A percentile compares a stretch with the other conserved stretches of the same genome.
Evolutionary conservation across 352 stramenopile genomes (phyloP).

Genomic region (Aphanomyces astaci): DNA sequence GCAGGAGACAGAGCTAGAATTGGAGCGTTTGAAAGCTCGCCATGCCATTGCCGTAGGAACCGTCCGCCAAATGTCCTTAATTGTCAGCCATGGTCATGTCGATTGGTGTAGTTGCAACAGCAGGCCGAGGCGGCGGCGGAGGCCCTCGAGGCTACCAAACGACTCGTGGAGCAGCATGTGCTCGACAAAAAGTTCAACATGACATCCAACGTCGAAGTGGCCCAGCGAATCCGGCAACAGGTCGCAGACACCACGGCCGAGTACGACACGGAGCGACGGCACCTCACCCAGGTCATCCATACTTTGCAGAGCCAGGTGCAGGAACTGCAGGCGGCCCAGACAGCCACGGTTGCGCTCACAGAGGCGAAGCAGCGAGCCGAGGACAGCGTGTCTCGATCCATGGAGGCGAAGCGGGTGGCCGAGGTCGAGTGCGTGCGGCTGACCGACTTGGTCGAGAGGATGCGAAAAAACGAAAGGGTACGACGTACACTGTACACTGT

Average conservation of each 20-base stretch:
- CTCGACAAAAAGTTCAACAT: slow-evolving; percentile 19
- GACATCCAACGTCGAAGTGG: slow-evolving; percentile 35
- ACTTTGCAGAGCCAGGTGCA: slow-evolving; percentile 21
- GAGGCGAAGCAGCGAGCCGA: neutral
- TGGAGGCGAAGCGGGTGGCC: neutral
- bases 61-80: too few relatives aligned
- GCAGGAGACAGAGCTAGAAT: slow-evolving; percentile 36
- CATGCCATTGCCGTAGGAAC: slow-evolving; percentile 4
- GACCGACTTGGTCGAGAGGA: slow-evolving; percentile 27
- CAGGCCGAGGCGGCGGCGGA: slow-evolving; percentile 22
- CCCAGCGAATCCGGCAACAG: slow-evolving; percentile 25
- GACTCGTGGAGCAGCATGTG: neutral
- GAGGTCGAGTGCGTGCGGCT: slow-evolving; percentile 18
- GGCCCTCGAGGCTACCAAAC: neutral
- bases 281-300: slow-evolving; percentile 31
- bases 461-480: slow-evolving; percentile 41
- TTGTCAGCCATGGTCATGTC: too few relatives aligned
- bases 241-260: neutral
- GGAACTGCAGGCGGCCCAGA: neutral
- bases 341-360: neutral
- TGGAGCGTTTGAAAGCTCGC: slow-evolving; percentile 36
- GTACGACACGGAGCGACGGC: neutral
- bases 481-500: too few relatives aligned
- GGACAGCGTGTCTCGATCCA: neutral
- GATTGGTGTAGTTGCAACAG: slow-evolving; percentile 24